A percentile compares a stretch with the other conserved stretches of the same genome.
phyloP scores from a whole-genome alignment of 305 asterid genomes.

The Salvia sclarea region DNA sequence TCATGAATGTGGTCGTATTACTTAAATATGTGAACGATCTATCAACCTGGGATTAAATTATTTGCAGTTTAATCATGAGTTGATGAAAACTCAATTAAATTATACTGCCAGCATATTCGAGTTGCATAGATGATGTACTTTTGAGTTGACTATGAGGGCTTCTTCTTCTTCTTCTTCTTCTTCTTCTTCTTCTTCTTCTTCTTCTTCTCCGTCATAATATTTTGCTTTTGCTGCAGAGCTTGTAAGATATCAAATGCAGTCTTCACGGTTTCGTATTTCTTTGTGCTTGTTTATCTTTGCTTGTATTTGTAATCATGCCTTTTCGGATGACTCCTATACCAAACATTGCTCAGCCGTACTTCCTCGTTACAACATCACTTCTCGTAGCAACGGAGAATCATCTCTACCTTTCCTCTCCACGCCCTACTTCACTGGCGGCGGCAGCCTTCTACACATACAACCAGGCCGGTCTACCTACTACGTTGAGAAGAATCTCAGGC shows the following conservation, averaged over 20 bases:
- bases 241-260: not conserved
- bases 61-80: too few relatives aligned
- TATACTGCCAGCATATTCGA: too few relatives aligned
- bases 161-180: too few relatives aligned
- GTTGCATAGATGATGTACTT: not conserved
- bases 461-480: conserved; percentile 9
- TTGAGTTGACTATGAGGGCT: not conserved
- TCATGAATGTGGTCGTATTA: too few relatives aligned
- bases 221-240: not conserved
- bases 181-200: not conserved
- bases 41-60: too few relatives aligned
- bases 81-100: too few relatives aligned
- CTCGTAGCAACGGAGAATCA: not conserved
- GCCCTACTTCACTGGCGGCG: conserved; percentile 45
- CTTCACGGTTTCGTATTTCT: conserved; percentile 20
- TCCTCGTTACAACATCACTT: conserved; percentile 36
- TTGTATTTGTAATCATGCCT: not conserved
- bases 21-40: too few relatives aligned
- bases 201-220: not conserved
- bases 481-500: conserved; percentile 11
- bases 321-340: not conserved
- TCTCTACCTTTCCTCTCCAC: not conserved
- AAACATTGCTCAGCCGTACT: conserved; percentile 50
- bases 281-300: conserved; percentile 25
- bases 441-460: conserved; percentile 26